A percentile compares a stretch with the other conserved stretches of the same genome.
Conservation (phyloP, 305 asterid genomes). For the Striga hermonthica region DNA sequence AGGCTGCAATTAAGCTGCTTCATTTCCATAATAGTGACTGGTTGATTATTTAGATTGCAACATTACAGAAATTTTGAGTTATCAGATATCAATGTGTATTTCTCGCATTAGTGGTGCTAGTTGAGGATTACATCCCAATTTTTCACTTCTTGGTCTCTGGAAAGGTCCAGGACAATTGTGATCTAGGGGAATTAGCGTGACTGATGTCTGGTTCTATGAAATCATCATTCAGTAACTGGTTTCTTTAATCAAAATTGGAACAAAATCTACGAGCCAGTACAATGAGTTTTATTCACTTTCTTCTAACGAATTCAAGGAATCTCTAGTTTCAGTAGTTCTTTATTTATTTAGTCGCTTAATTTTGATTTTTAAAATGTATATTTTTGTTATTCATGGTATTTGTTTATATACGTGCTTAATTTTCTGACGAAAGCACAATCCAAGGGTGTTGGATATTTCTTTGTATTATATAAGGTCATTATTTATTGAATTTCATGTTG, state of each 20-base stretch:
- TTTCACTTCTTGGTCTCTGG: conserved; percentile 12
- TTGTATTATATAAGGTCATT: background rate
- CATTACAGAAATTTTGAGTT: conserved; percentile 11
- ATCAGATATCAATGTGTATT: background rate
- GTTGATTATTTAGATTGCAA: conserved; percentile 16
- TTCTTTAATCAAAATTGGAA: background rate
- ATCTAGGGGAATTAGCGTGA: background rate
- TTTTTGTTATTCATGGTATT: too few species aligned
- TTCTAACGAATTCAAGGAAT: background rate
- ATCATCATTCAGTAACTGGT: background rate
- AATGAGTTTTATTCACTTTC: too few species aligned
- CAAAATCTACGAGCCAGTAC: too few species aligned
- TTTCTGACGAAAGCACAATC: background rate
- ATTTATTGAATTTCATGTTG: background rate
- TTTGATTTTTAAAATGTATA: too few species aligned
- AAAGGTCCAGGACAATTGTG: conserved; percentile 4
- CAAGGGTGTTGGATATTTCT: background rate
- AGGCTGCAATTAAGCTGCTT: background rate
- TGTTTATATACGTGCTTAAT: background rate
- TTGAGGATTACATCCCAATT: conserved; percentile 11
- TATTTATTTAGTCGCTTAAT: too few species aligned
- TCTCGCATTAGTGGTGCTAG: background rate
- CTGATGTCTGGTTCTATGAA: background rate
- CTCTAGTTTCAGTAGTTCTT: too few species aligned
- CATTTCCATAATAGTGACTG: background rate